Evolutionary conservation across 352 stramenopile genomes (phyloP).

Genomic region (Pythium apleroticum): DNA sequence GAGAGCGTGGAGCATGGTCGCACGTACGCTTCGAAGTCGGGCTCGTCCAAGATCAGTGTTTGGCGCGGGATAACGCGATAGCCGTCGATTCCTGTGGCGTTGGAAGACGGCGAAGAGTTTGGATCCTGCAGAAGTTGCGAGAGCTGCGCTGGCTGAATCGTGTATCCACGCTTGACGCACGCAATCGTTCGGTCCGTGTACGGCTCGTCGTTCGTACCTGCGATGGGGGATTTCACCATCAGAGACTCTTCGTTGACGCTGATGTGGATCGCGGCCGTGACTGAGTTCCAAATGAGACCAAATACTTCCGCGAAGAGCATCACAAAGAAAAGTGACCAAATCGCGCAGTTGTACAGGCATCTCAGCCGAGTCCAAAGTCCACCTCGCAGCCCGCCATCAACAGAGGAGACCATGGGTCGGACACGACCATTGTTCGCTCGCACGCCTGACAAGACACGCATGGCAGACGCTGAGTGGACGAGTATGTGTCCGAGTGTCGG

Average conservation of each 20-base stretch:
- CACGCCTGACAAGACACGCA: not conserved
- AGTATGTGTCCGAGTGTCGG: too few relatives aligned
- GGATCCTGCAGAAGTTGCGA: conserved; percentile 13
- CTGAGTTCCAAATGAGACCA: conserved; percentile 24
- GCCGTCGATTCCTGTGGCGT: conserved; percentile 7
- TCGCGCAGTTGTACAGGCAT: not conserved
- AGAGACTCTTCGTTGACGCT: not conserved
- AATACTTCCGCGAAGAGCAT: conserved; percentile 36
- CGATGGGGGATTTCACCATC: conserved; percentile 8
- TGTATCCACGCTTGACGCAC: conserved; percentile 22
- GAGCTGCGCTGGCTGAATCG: conserved; percentile 34
- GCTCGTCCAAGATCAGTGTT: not conserved
- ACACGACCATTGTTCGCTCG: not conserved
- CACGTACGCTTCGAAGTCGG: conserved; percentile 8
- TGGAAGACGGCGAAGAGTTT: not conserved
- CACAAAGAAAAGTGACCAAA: conserved; percentile 25
- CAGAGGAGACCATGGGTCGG: not conserved
- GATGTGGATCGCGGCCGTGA: conserved; percentile 1
- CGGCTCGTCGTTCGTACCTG: conserved; percentile 41
- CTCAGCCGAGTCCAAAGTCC: not conserved
- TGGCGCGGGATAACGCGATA: conserved; percentile 29
- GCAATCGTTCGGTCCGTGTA: conserved; percentile 41
- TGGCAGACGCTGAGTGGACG: too few relatives aligned
- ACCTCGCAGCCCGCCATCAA: not conserved
- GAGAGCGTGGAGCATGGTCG: conserved; percentile 18